A percentile compares a stretch with the other conserved stretches of the same genome.
Conservation (phyloP, 1,284 basidiomycete species). For the Phellopilus nigrolimitatus region DNA sequence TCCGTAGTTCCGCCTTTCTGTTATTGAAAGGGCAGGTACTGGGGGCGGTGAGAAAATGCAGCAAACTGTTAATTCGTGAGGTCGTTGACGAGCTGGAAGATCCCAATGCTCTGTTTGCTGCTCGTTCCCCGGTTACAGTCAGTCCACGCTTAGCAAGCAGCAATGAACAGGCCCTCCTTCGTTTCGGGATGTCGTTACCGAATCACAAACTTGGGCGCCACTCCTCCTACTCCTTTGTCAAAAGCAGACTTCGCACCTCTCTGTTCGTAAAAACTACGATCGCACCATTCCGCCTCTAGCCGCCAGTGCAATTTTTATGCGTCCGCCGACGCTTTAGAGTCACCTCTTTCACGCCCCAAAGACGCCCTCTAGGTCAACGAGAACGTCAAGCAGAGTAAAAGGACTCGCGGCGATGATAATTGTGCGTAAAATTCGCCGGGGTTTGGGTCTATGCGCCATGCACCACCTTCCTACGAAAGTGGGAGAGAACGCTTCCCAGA, state of each 20-base stretch:
- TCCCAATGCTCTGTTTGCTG: background rate
- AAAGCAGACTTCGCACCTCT: constrained; percentile 4
- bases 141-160: too few relatives aligned
- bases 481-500: background rate
- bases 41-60: background rate
- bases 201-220: background rate
- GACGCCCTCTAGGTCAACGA: background rate
- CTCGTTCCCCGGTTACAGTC: background rate
- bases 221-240: background rate
- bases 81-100: too few relatives aligned
- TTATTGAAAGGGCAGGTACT: constrained; percentile 3
- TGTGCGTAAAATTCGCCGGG: constrained; percentile 17
- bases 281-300: constrained; percentile 6
- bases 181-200: background rate
- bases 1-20: constrained; percentile 9
- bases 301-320: constrained; percentile 12
- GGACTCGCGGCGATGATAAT: constrained; percentile 15
- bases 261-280: constrained; percentile 5
- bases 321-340: constrained; percentile 16
- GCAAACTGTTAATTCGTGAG: background rate
- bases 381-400: constrained; percentile 3
- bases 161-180: too few relatives aligned
- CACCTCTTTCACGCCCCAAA: background rate
- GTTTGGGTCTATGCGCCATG: constrained; percentile 3
- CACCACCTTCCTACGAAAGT: background rate